Evolutionary conservation across 495 filamentous ascomycete species (phyloP).

Genomic region (Hyaloscypha hepaticicola): DNA sequence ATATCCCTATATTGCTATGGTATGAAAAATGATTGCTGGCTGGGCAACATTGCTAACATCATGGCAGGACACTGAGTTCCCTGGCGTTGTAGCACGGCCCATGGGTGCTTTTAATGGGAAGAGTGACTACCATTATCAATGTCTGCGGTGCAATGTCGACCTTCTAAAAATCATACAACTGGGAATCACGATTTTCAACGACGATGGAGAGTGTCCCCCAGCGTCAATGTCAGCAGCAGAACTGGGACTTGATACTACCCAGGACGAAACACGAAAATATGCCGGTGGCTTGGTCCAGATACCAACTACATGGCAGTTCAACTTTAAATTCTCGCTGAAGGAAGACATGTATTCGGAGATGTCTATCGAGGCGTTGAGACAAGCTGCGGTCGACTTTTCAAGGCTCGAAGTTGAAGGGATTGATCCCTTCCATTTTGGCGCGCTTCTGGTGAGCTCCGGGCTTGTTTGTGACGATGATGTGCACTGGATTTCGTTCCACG

Average conservation of each 20-base stretch:
- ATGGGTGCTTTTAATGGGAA: slow-evolving; percentile 93
- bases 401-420: slow-evolving; percentile 86
- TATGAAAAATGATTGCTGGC: slow-evolving; percentile 43
- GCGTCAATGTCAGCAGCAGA: slow-evolving; percentile 54
- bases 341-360: slow-evolving; percentile 95
- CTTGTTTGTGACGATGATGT: slow-evolving; percentile 86
- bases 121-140: slow-evolving; percentile 98
- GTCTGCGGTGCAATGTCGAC: slow-evolving; percentile 94
- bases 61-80: slow-evolving; percentile 91
- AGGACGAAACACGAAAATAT: slow-evolving; percentile 38
- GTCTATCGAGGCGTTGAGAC: slow-evolving; percentile 83
- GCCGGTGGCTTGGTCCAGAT: slow-evolving; percentile 60
- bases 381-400: slow-evolving; percentile 84
- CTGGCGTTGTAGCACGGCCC: slow-evolving; percentile 89
- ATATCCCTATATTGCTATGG: slow-evolving; percentile 96
- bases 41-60: slow-evolving; percentile 11
- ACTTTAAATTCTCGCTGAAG: slow-evolving; percentile 93
- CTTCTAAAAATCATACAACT: slow-evolving; percentile 96
- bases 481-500: slow-evolving; percentile 95
- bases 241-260: slow-evolving; percentile 46
- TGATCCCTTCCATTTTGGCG: slow-evolving; percentile 82
- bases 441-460: slow-evolving; percentile 86
- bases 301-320: slow-evolving; percentile 97
- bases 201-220: slow-evolving; percentile 81
- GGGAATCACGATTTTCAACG: slow-evolving; percentile 86